phyloP scores from a whole-genome alignment of 2,329 filamentous ascomycete species.

The Ambrosiella beaveri region DNA sequence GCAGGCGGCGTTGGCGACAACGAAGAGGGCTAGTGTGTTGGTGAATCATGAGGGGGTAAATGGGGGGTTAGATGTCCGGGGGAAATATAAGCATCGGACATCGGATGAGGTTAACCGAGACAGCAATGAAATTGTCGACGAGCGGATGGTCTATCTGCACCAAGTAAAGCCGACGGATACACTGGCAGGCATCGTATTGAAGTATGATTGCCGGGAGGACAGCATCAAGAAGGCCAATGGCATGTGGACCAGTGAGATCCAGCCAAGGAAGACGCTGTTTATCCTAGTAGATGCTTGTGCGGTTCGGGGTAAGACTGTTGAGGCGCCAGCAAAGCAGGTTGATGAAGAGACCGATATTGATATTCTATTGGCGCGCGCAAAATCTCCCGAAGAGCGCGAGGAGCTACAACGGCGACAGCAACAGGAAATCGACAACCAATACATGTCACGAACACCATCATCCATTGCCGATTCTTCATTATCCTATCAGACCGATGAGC shows the following conservation, averaged over 20 bases:
- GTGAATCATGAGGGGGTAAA: constrained; percentile 45
- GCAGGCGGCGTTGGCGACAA: constrained; percentile 36
- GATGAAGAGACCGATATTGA: not conserved
- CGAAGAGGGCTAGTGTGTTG: constrained; percentile 39
- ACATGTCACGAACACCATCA: constrained; percentile 3
- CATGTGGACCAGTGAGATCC: constrained; percentile 88
- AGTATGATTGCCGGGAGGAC: constrained; percentile 72
- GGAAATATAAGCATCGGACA: constrained; percentile 44
- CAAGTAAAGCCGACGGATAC: constrained; percentile 70
- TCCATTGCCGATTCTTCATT: not conserved
- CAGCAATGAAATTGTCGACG: constrained; percentile 42
- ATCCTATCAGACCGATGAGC: constrained; percentile 12
- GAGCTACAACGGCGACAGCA: constrained; percentile 7
- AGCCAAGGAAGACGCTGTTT: constrained; percentile 62
- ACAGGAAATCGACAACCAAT: constrained; percentile 9
- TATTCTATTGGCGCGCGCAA: not conserved
- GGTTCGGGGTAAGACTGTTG: constrained; percentile 55
- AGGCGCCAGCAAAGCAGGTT: constrained; percentile 24
- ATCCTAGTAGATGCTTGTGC: constrained; percentile 82
- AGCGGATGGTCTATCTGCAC: constrained; percentile 81
- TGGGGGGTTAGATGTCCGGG: constrained; percentile 36
- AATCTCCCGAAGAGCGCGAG: constrained; percentile 3
- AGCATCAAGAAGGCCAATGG: constrained; percentile 76
- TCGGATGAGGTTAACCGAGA: constrained; percentile 40
- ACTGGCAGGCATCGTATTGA: constrained; percentile 76